Conservation (phyloP, 768 basidiomycete genomes). For the Cyclocybe aegerita region DNA sequence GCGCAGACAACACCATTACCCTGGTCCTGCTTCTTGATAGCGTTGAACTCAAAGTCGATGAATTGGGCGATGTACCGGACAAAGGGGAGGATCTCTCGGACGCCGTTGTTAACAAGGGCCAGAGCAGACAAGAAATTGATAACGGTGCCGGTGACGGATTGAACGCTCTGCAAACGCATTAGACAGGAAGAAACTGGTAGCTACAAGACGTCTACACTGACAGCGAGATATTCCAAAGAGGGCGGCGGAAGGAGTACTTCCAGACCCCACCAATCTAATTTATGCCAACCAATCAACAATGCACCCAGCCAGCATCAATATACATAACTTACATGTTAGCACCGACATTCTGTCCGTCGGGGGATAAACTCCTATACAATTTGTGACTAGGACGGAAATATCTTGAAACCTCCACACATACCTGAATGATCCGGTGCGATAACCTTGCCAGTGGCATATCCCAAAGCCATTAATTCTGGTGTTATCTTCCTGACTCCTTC, state of each 20-base stretch:
- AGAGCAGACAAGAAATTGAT: constrained; percentile 78
- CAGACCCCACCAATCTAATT: constrained; percentile 87
- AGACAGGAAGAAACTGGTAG: not conserved
- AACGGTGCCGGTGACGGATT: constrained; percentile 60
- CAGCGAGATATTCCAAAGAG: constrained; percentile 58
- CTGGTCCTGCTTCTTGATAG: constrained; percentile 60
- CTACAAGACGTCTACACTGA: constrained; percentile 29
- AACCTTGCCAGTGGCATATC: constrained; percentile 70
- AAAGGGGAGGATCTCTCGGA: constrained; percentile 82
- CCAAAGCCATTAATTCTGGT: constrained; percentile 74
- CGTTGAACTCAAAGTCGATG: constrained; percentile 70
- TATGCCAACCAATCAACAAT: constrained; percentile 5
- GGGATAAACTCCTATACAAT: constrained; percentile 53
- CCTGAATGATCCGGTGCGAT: constrained; percentile 69
- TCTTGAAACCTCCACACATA: constrained; percentile 10
- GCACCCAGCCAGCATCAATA: not conserved
- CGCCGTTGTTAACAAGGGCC: constrained; percentile 67
- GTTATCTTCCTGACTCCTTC: constrained; percentile 71
- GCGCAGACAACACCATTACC: constrained; percentile 85
- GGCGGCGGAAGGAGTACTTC: constrained; percentile 77
- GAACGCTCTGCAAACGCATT: constrained; percentile 40
- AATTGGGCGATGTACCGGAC: constrained; percentile 81
- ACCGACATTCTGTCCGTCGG: constrained; percentile 78
- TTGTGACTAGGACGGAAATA: not conserved
- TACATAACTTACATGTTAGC: constrained; percentile 71